Base-by-base conservation (phyloP, 2,329 filamentous ascomycete genomes). In the Dichotomopilus funicola region DNA sequence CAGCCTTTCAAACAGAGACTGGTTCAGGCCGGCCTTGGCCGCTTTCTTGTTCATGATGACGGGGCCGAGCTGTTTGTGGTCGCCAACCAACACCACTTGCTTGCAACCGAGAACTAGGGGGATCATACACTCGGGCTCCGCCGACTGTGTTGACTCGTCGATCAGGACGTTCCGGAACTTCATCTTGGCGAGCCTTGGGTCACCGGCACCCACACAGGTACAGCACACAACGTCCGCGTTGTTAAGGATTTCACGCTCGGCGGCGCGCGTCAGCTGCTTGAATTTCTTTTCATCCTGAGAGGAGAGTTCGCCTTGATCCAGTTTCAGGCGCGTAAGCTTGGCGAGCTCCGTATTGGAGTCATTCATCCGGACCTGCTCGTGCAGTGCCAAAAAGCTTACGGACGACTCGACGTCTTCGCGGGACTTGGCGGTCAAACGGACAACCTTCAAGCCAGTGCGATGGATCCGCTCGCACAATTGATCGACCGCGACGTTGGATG, bases 31-130 rank as follows among this genome's bases (percentile, higher is more conserved):
- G 54, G 94, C 94, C 73, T 97, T 97, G 59, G 94, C 94, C 11
- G 94, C 94, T 74, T 97, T 97, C 80, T 99, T 99, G 80, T 99
- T 99, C 92, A 99, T 99, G 69, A 99, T 97, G 65, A 99, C 94
- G 1, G 94, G 94, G 0, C 94, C 94, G 62, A 99, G 83, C 71
- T 99, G 94, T 72, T 97, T 95, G 73, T 99, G 94, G 68, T 99
- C 94, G 68, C 94, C 94, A 43, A 99, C 94, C 38, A 99, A 81
- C n/a, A 99, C 94, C 49, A 96, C 91, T 71, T 99, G 94, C 75
- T 99, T 99, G 78, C 94, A 99, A 50, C 94, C 94, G 27, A 99
- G 80, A 36, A 99, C 92, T 42, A 99, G 78, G 13, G 94, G 94
- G 65, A 99, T 99, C 90, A 99, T 95, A 71, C 94, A 99, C 71